Base-by-base conservation (phyloP, 202 grass and related monocot species). In the Cymbopogon flexuosus region DNA sequence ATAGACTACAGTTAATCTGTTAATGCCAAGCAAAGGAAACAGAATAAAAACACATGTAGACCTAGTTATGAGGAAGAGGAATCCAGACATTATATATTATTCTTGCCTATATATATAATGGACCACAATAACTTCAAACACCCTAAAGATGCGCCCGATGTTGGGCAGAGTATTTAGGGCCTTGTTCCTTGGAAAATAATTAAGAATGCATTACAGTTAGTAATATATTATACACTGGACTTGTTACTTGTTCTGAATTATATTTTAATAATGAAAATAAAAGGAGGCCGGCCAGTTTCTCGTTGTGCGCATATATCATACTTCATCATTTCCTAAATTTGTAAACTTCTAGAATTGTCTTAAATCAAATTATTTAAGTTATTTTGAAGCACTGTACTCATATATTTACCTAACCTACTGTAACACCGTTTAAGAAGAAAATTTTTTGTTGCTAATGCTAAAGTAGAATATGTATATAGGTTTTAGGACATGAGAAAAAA, bases 151-250 rank as follows among this genome's bases (percentile, higher is more conserved):
- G 84, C 75, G 84, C 84, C 70, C 40, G 46, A 84, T 90, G 80
- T 90, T 77, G 84, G 84, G 84, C 79, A 84, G 70, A 77, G 84
- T 79, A 87, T 90, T 89, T 82, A 85, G 87, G 78, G 87, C 2
- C 78, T 34, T 89, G 83, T 89, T 85, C 66, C 39, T 59, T 16
- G 1, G 47, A 61, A 62, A 46, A 72, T 62, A 23, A 35, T 80
- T 77, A 67, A 81, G 22, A 84, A 74, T 22, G 35, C 15, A 27
- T 11, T 61, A 56, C 0, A 56, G 18, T 11, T 2, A 2, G 14
- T 62, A 70, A 36, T 49, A 41, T 41, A 13, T 41, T 18, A 3
- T 40, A 29, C 1, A 21, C 52, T 4, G 5, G 51, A 54, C 18
- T n/a, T 19, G 51, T 56, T 56, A 56, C 51, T 9, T 56, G n/a